These are phyloP conservation scores for Tetradesmus lagerheimii DNA, from an alignment of 139 green algal genomes.

Conservation along the genomic window DNA sequence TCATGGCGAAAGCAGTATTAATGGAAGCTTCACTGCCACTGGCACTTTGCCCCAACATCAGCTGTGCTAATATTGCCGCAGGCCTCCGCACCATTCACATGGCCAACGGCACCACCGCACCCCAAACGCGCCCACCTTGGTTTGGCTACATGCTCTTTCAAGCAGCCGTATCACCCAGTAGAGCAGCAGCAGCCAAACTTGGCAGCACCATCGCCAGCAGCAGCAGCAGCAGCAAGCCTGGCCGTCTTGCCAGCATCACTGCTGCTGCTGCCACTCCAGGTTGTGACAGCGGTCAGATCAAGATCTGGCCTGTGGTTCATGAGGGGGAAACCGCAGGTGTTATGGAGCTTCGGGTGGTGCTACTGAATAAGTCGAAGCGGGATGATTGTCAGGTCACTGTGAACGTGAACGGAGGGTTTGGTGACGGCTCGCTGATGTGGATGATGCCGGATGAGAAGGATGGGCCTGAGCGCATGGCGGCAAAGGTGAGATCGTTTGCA, in stretches of 20 bases:
- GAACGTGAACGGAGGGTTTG: background rate
- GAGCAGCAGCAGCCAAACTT: background rate
- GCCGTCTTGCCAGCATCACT: background rate
- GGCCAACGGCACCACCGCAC: constrained; percentile 2
- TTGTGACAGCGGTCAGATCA: constrained; percentile 21
- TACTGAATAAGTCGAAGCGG: constrained; percentile 29
- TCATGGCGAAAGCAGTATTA: too few species aligned
- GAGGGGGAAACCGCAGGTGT: background rate
- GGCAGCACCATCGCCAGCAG: background rate
- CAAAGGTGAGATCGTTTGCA: background rate
- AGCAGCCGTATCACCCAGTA: background rate
- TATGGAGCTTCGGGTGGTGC: constrained; percentile 20
- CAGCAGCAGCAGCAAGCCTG: background rate
- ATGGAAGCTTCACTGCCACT: too few species aligned
- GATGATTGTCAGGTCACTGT: constrained; percentile 16
- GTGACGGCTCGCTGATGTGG: background rate
- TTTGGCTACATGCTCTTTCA: constrained; percentile 45
- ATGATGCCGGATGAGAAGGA: background rate
- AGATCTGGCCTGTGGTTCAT: constrained; percentile 44
- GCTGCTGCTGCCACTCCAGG: constrained; percentile 11
- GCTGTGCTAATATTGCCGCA: too few species aligned
- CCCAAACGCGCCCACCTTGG: constrained; percentile 13
- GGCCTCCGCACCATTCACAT: constrained; percentile 22
- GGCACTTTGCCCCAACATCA: too few species aligned
- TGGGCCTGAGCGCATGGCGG: background rate